phyloP scores from a whole-genome alignment of 495 filamentous ascomycete species.

The Lasiosphaeria ovina region DNA sequence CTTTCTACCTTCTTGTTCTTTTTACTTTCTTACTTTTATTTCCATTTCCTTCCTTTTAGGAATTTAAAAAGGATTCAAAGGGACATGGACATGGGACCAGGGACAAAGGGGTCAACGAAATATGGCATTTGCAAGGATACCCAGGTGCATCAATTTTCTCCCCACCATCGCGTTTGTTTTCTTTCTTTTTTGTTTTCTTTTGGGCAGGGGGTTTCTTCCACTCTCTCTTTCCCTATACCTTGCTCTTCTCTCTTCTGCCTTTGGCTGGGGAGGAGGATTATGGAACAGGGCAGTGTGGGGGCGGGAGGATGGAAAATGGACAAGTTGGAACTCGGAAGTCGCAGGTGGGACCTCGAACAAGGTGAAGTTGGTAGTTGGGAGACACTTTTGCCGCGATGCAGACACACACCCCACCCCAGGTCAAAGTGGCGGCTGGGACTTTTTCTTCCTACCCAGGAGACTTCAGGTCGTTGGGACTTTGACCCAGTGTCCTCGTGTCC shows the following conservation, averaged over 20 bases:
- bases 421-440: too few relatives aligned
- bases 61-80: slow-evolving; percentile 3
- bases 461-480: not conserved
- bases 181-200: slow-evolving; percentile 12
- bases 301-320: too few relatives aligned
- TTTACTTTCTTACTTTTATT: not conserved
- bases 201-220: not conserved
- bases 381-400: too few relatives aligned
- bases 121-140: slow-evolving; percentile 27
- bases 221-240: not conserved
- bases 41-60: not conserved
- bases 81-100: slow-evolving; percentile 3
- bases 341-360: too few relatives aligned
- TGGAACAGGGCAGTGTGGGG: too few relatives aligned
- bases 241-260: too few relatives aligned
- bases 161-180: slow-evolving; percentile 4
- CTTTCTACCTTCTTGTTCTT: not conserved
- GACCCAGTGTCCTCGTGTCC: slow-evolving; percentile 1
- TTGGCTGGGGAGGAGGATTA: too few relatives aligned
- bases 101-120: slow-evolving; percentile 11
- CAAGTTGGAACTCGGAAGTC: too few relatives aligned
- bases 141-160: slow-evolving; percentile 22
- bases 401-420: too few relatives aligned
- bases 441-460: not conserved
- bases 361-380: too few relatives aligned